Evolutionary conservation across 192 early-diverging fungal genomes (phyloP), one percentile per base, ranked within the genome.

Genomic region (Entomortierella lignicola): DNA sequence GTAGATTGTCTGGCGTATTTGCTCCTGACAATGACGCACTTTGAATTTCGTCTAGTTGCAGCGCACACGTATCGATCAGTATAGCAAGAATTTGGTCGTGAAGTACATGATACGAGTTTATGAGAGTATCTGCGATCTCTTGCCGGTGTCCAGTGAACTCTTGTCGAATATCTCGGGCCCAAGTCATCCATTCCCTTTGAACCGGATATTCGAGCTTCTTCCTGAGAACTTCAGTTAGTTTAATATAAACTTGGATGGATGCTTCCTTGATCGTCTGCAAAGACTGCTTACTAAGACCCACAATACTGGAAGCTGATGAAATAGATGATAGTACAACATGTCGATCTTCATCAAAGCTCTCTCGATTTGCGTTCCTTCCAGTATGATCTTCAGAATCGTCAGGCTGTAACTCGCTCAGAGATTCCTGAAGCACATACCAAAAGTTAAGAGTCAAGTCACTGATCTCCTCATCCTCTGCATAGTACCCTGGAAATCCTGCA

Each of bases 391-490:
- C 72, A n/a, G 57, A 59, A 6, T 77, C 69, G 0, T 77, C 81
- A 15, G 27, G 41, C 27, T 61, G 48, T 6, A 87, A 67, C 52
- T 94, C 92, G 29, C 81, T 83, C 41, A 92, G 59, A 0, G 91
- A 82, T 55, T 94, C 93, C 69, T 94, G 92, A 13, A 93, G 69
- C 51, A 88, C 66, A 39, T 86, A 91, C 93, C 93, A 94, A 62
- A 93, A 90, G 59, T 89, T 87, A 20, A 93, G 86, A 6, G 92
- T 84, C 47, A 90, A 81, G 47, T 91, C 92, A 56, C 89, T 90
- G 63, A 91, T 77, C 30, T 88, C 88, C 71, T 94, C 90, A 60
- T 91, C 89, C 30, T 86, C 81, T 5, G 87, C 92, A 44, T 85
- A 89, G 55, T 90, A 85, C 4, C 93, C 93, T 5, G 91, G 88